Base-by-base conservation (phyloP, 305 asterid genomes). In the Stenogyne calaminthoides region DNA sequence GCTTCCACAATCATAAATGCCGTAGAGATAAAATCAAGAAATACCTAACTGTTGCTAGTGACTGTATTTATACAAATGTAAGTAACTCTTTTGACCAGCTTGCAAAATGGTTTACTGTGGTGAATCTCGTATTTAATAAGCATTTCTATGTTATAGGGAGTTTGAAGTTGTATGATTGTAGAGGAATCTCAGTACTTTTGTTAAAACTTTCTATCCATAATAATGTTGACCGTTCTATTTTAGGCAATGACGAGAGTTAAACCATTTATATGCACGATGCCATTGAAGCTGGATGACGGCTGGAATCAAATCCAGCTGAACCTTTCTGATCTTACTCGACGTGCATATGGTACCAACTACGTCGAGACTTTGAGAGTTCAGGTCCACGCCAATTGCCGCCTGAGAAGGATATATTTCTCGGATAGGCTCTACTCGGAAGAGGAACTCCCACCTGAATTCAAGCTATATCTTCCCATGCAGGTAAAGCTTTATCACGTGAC, bases 391-490 rank as follows among this genome's bases (percentile, higher is more conserved):
- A 92, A 86, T 63, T 95, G 98, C 86, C 95, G 97, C 57, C 76
- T 95, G 62, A 88, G 99, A 75, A 89, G 99, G 80, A 92, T 90
- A 57, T 95, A 95, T 73, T 95, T 95, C 82, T 90, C 97, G 1
- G 99, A 95, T 56, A 98, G 98, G 70, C 88, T 92, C 5, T 95
- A 95, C 81, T 92, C 99, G 15, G 97, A 95, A 81, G 99, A 95
- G 85, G 98, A 92, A 76, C 95, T 95, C 62, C 98, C 98, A 51
- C 99, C 99, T 15, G 98, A 95, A 78, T 95, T 95, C 84, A 95
- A 95, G 81, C 78, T 95, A 60, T 95, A 92, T 87, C 97, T 95
- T 68, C 99, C 98, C 14, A 90, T 89, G 92, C 99, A 95, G 95
- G 98, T 86, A 29, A 75, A 44, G 27, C 11, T 12, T 49, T 62